A percentile compares a stretch with the other conserved stretches of the same genome.
These are phyloP conservation scores for Globisporangium lucens DNA, from an alignment of 352 stramenopile species.

Conservation along the genomic window DNA sequence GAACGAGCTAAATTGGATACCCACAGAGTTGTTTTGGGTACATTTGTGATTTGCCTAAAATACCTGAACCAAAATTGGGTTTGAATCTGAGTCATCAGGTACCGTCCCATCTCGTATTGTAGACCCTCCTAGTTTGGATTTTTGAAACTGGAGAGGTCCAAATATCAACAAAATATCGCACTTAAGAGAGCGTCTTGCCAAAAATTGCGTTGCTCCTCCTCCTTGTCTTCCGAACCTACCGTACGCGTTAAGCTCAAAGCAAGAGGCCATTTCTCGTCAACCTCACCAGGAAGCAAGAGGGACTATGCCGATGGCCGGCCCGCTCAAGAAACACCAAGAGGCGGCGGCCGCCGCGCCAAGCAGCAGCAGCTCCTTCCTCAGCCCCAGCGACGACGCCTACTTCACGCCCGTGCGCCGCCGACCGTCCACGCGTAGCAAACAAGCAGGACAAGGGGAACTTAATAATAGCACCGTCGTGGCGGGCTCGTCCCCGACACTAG, in stretches of 20 bases:
- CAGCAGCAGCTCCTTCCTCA: conserved; percentile 4
- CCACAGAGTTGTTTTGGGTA: not conserved
- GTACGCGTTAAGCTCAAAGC: not conserved
- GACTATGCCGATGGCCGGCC: conserved; percentile 19
- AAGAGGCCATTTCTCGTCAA: not conserved
- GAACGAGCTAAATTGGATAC: not conserved
- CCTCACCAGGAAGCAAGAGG: not conserved
- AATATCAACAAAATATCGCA: conserved; percentile 4
- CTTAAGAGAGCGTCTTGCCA: conserved; percentile 2
- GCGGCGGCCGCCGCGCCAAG: not conserved
- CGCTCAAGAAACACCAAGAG: conserved; percentile 20
- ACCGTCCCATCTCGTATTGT: not conserved
- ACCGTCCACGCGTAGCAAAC: not conserved
- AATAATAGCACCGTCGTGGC: conserved; percentile 13
- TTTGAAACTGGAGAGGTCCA: not conserved
- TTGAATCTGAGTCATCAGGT: not conserved
- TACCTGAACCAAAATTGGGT: not conserved
- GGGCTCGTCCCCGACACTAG: not conserved
- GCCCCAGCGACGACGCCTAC: not conserved
- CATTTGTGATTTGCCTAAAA: not conserved
- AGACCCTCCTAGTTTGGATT: not conserved
- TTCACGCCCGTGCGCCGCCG: conserved; percentile 19
- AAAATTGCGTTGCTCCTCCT: not conserved
- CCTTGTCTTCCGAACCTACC: not conserved
- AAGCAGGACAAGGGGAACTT: conserved; percentile 4